phyloP scores from a whole-genome alignment of 768 basidiomycete species.

The Tricholomella constricta region DNA sequence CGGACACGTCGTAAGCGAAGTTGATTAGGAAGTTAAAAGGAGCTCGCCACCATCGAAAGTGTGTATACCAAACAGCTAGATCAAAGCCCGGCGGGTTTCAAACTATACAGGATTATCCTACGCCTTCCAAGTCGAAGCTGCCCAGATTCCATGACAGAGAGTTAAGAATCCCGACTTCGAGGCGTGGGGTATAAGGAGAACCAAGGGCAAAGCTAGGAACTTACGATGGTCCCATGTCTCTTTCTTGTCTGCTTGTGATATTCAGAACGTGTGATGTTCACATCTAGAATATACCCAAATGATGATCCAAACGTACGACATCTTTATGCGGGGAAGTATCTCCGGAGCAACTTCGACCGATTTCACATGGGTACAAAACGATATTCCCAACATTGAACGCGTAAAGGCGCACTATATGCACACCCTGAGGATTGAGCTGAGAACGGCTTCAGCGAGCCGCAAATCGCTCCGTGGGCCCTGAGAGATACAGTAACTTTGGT shows the following conservation, averaged over 20 bases:
- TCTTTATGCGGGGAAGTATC: background rate
- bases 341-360: constrained; percentile 1
- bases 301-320: constrained; percentile 6
- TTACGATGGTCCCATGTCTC: constrained; percentile 2
- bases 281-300: constrained; percentile 7
- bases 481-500: background rate
- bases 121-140: too few species aligned
- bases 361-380: constrained; percentile 11
- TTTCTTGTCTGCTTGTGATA: constrained; percentile 8
- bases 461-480: too few species aligned
- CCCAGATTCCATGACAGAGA: too few species aligned
- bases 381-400: background rate
- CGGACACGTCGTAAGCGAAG: background rate
- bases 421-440: background rate
- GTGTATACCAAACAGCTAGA: background rate
- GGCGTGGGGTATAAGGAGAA: background rate
- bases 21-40: too few species aligned
- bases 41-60: too few species aligned
- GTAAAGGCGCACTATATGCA: background rate
- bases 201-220: background rate
- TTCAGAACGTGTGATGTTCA: constrained; percentile 4
- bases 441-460: background rate
- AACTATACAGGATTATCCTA: background rate
- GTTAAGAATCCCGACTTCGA: too few species aligned
- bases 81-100: background rate